phyloP scores from a whole-genome alignment of 139 green algal species.

The Closterium sp. region DNA sequence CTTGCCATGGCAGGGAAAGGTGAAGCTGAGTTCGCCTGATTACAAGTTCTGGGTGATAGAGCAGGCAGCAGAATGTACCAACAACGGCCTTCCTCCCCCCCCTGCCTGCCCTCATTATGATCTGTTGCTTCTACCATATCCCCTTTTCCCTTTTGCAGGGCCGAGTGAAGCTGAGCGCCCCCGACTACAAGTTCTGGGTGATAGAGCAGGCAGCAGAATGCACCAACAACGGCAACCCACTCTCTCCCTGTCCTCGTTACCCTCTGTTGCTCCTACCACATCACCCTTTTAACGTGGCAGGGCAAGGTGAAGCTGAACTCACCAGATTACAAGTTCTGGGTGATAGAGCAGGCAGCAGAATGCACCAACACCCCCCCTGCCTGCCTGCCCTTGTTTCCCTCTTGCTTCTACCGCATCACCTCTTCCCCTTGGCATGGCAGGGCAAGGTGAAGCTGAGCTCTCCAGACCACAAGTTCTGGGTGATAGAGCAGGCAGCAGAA shows the following conservation, averaged over 20 bases:
- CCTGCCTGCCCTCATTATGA: background rate
- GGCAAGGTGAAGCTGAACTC: too few species aligned
- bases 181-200: constrained; percentile 48
- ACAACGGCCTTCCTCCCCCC: background rate
- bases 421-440: background rate
- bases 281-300: too few species aligned
- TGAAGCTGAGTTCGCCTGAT: background rate
- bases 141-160: background rate
- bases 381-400: too few species aligned
- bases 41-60: background rate
- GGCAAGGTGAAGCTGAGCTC: background rate
- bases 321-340: too few species aligned
- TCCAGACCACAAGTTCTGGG: constrained; percentile 47
- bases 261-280: too few species aligned
- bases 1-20: too few species aligned
- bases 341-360: too few species aligned
- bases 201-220: constrained; percentile 24
- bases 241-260: too few species aligned
- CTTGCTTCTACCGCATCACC: background rate
- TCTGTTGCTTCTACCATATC: background rate
- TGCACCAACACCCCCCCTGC: too few species aligned
- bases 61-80: background rate
- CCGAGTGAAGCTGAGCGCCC: background rate
- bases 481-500: constrained; percentile 32
- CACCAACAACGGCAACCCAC: constrained; percentile 10